Conservation (phyloP, 305 asterid genomes). For the Caryopteris hybrid region DNA sequence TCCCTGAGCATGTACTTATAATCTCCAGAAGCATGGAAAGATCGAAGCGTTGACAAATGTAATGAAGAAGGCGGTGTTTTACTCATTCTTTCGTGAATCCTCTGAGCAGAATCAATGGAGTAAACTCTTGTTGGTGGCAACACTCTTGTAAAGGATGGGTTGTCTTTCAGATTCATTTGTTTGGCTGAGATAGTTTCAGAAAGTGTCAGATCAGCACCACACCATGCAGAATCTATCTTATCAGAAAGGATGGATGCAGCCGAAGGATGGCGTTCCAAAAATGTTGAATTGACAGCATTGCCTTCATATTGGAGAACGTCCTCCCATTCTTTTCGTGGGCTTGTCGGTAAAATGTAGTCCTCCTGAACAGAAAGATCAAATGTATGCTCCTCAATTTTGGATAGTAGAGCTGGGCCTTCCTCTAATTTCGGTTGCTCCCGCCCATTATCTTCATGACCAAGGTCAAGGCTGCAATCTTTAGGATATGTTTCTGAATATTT, state of each 20-base stretch:
- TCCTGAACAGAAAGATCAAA: too few relatives aligned
- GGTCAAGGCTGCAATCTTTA: slow-evolving; percentile 28
- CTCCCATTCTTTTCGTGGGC: slow-evolving; percentile 21
- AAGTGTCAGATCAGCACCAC: slow-evolving; percentile 54
- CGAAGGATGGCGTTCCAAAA: slow-evolving; percentile 55
- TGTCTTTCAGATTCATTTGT: slow-evolving; percentile 27
- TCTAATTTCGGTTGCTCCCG: slow-evolving; percentile 27
- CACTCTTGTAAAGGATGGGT: slow-evolving; percentile 36
- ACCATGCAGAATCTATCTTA: slow-evolving; percentile 89
- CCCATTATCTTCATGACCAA: slow-evolving; percentile 32
- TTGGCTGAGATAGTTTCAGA: slow-evolving; percentile 26
- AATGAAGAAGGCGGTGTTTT: slow-evolving; percentile 65
- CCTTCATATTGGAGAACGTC: slow-evolving; percentile 17
- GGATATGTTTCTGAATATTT: slow-evolving; percentile 31
- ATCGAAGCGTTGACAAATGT: slow-evolving; percentile 48
- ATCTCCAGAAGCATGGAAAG: slow-evolving; percentile 92
- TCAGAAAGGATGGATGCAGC: slow-evolving; percentile 82
- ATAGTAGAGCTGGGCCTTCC: slow-evolving; percentile 27
- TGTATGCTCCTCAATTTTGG: too few relatives aligned
- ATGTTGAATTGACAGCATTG: slow-evolving; percentile 14
- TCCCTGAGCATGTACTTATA: slow-evolving; percentile 76
- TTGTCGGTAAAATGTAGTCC: too few relatives aligned
- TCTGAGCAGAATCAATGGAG: slow-evolving; percentile 88
- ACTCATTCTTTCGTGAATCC: slow-evolving; percentile 58
- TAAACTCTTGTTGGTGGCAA: slow-evolving; percentile 57